phyloP scores from a whole-genome alignment of 78 protist genomes.

The Monocercomonoides exilis region DNA sequence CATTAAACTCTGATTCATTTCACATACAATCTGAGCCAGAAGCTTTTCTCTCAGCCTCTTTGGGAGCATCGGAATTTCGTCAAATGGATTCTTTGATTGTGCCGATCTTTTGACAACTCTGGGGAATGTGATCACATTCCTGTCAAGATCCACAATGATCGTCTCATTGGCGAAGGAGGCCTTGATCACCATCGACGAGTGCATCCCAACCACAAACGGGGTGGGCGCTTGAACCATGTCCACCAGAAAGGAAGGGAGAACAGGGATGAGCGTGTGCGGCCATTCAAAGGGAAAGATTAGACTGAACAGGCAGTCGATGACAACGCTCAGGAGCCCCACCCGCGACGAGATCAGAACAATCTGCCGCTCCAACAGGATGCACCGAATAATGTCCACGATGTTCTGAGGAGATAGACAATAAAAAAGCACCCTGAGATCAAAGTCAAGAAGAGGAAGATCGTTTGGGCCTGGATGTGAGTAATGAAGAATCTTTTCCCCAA shows the following conservation, averaged over 20 bases:
- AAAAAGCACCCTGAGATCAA: background rate
- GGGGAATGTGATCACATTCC: background rate
- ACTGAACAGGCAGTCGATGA: background rate
- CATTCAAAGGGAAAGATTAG: constrained; percentile 13
- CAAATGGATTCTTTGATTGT: too few relatives aligned
- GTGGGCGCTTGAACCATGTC: background rate
- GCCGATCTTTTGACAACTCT: too few relatives aligned
- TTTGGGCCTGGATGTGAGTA: background rate
- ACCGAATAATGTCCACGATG: background rate
- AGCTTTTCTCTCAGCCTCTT: background rate
- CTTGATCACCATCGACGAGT: background rate
- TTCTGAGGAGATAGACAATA: background rate
- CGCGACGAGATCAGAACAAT: background rate
- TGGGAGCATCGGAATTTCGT: background rate
- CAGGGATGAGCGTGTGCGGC: constrained; percentile 18
- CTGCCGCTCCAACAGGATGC: background rate
- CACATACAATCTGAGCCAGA: background rate
- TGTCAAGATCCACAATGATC: background rate
- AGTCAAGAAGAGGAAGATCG: background rate
- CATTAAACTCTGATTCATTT: too few relatives aligned
- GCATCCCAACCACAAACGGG: constrained; percentile 3
- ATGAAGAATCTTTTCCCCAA: background rate
- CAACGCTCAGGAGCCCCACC: background rate
- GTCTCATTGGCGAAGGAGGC: background rate
- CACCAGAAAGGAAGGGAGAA: background rate